Base-by-base conservation (phyloP, 192 early-diverging fungal genomes). In the Radiomyces spectabilis region DNA sequence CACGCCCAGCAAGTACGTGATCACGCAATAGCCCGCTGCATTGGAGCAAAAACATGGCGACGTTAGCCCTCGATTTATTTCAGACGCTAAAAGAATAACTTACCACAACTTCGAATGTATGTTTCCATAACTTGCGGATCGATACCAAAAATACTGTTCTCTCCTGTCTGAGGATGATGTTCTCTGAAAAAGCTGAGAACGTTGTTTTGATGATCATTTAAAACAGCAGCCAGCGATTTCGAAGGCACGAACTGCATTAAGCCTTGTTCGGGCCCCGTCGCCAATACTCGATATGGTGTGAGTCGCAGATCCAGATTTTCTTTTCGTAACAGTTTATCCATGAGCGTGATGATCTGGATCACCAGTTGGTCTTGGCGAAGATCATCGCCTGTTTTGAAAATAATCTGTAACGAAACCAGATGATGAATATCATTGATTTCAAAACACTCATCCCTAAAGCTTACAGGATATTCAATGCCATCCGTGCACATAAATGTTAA, bases 321-420 rank as follows among this genome's bases (percentile, higher is more conserved):
- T 60, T 96, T 95, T 27, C 86, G 82, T 27, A 99, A 69, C 29
- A 99, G 71, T 49, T 85, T 79, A 61, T 99, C 94, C 95, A 99
- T 99, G 18, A 99, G 79, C 0, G 90, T 93, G 37, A 98, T 93
- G 41, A 99, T 85, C 65, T 99, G 97, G 39, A 99, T 89, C 1
- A 95, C 93, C 21, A 99, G 76, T 68, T 99, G 97, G 73, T 99
- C 97, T 42, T 70, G 68, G 27, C 68, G 43, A 60, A 85, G 64
- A 57, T 99, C 97, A 61, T 99, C 97, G 6, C 97, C 97, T 0
- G 87, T 85, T 72, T 99, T 99, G 80, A 97, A 98, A 12, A 99
- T 99, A 2, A 94, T 59, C 68, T 81, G 45, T 12, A 39, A n/a
- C 12, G 38, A 15, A 18, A 47, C 16, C 13, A 12, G n/a, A 15